Evolutionary conservation across 148 eudicot genomes (phyloP), one percentile per base, ranked within the genome.

Genomic region (Salicornia ramosissima): DNA sequence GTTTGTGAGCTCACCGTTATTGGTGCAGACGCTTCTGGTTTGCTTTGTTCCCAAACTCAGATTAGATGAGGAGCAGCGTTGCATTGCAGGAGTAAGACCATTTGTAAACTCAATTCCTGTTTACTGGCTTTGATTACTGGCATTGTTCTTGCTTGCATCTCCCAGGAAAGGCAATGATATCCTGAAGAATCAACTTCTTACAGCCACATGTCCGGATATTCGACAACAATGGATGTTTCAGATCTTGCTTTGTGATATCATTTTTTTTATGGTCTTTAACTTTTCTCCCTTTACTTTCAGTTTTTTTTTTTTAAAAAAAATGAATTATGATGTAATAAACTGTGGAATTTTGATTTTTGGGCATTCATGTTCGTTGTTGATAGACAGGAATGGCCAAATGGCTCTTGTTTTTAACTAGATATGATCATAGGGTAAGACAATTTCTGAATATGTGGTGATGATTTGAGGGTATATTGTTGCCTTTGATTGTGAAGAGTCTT

Each of bases 1-100:
- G 92, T 90, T 59, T 92, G 98, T 80, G 90, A 92, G 67, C 88
- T 92, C 43, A 78, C 98, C 0, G 83, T 78, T 30, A 79, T 90
- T 39, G 98, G 98, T 15, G 81, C 94, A 3, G 98, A 92, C 76
- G 98, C 98, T 43, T 92, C 98, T 18, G 98, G 98, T 34, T 74
- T 92, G 78, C 85, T 92, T n/a, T 92, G 96, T 57, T 92, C 91
- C 53, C 89, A 88, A n/a, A 79, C 94, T 22, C 97, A 91, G 81
- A 77, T 82, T 56, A 82, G 95, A 81, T 91, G 79, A 88, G 71
- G 59, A 42, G 40, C 34, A 50, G 30, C 33, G 33, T 26, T 30
- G 36, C 64, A n/a, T n/a, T n/a, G n/a, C 40, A 5, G 19, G 16
- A 18, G 6, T 25, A 36, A 66, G 59, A 24, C 6, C 36, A 10